A percentile compares a stretch with the other conserved stretches of the same genome.
These are phyloP conservation scores for Penicillium sp. DNA, from an alignment of 2,329 filamentous ascomycete species.

Conservation along the genomic window DNA sequence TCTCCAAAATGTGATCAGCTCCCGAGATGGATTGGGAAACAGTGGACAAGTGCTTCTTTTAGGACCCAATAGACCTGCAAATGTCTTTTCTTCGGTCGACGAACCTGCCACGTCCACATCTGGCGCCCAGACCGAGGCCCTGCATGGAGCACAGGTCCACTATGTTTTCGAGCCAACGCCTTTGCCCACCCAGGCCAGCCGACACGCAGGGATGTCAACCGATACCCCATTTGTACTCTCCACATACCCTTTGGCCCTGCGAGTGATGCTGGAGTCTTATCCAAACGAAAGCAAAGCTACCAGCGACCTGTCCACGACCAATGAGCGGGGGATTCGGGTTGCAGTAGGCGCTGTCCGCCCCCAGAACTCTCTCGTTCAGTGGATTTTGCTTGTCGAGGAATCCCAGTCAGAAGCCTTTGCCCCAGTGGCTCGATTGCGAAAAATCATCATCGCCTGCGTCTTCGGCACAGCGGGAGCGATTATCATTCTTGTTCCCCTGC, in stretches of 20 bases:
- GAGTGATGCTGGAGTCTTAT: slow-evolving; percentile 59
- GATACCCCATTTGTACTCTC: slow-evolving; percentile 60
- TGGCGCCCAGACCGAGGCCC: slow-evolving; percentile 42
- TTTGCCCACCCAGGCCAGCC: slow-evolving; percentile 37
- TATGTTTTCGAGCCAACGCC: slow-evolving; percentile 63
- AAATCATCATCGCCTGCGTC: slow-evolving; percentile 79
- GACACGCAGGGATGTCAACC: slow-evolving; percentile 28
- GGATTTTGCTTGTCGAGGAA: slow-evolving; percentile 82
- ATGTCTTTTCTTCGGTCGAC: slow-evolving; percentile 56
- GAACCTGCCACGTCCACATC: slow-evolving; percentile 21
- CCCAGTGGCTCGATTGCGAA: slow-evolving; percentile 73
- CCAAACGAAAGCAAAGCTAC: slow-evolving; percentile 66
- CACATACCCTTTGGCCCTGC: slow-evolving; percentile 64
- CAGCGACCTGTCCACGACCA: slow-evolving; percentile 66
- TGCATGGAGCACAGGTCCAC: slow-evolving; percentile 45
- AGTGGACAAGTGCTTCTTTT: slow-evolving; percentile 72
- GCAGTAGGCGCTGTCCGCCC: slow-evolving; percentile 80
- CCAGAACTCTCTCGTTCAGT: slow-evolving; percentile 69
- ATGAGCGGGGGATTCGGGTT: slow-evolving; percentile 70
- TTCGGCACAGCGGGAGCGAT: slow-evolving; percentile 79
- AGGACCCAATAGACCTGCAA: slow-evolving; percentile 67
- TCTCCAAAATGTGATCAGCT: slow-evolving; percentile 48
- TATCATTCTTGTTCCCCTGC: slow-evolving; percentile 70
- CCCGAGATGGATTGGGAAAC: slow-evolving; percentile 53
- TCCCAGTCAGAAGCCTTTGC: slow-evolving; percentile 71